Conservation (phyloP, 2,329 filamentous ascomycete genomes). For the Fusarium dlaminii region DNA sequence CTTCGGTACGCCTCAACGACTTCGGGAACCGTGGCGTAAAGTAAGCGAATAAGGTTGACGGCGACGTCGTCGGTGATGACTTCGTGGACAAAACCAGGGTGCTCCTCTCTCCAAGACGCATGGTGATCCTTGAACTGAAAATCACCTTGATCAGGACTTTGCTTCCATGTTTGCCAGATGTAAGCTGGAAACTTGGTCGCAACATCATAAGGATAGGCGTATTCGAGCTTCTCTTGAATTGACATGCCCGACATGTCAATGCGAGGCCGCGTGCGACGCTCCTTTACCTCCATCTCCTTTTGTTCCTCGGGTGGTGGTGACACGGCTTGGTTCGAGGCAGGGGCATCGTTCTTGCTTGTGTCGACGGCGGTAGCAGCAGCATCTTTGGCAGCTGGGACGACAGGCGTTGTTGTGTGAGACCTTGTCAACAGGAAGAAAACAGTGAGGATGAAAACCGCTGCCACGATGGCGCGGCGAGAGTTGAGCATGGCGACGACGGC, state of each 20-base stretch:
- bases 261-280: slow-evolving; percentile 53
- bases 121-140: slow-evolving; percentile 87
- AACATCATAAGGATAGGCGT: slow-evolving; percentile 93
- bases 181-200: slow-evolving; percentile 92
- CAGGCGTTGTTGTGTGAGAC: slow-evolving; percentile 56
- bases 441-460: slow-evolving; percentile 74
- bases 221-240: slow-evolving; percentile 82
- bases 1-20: slow-evolving; percentile 80
- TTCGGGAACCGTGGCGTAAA: slow-evolving; percentile 85
- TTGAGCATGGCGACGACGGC: slow-evolving; percentile 74
- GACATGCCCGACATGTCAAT: slow-evolving; percentile 77
- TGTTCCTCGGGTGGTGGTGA: slow-evolving; percentile 23
- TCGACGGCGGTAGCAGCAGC: slow-evolving; percentile 27
- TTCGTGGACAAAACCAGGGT: slow-evolving; percentile 94
- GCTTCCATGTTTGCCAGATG: slow-evolving; percentile 99
- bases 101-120: slow-evolving; percentile 86
- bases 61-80: slow-evolving; percentile 94
- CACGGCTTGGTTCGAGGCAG: slow-evolving; percentile 34
- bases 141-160: slow-evolving; percentile 77
- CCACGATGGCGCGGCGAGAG: slow-evolving; percentile 77
- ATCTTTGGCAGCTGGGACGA: slow-evolving; percentile 26
- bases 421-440: slow-evolving; percentile 76
- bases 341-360: slow-evolving; percentile 30
- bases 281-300: slow-evolving; percentile 33
- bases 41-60: slow-evolving; percentile 80